Percentiles rank a stretch among this genome's conserved stretches.
phyloP scores from a whole-genome alignment of 768 basidiomycete species.

The Clathrus columnatus region DNA sequence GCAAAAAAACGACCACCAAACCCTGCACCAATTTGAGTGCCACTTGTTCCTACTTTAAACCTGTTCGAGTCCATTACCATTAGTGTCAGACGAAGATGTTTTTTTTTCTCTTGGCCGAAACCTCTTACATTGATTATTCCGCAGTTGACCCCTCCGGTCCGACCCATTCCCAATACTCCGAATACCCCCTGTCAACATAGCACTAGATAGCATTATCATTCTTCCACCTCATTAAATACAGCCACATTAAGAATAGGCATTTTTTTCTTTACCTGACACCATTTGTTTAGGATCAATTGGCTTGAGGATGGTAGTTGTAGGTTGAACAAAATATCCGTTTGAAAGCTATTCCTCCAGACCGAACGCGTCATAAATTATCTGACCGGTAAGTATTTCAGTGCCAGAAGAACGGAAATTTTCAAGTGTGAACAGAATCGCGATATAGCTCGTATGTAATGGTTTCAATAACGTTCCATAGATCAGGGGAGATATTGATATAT shows the following conservation, averaged over 20 bases:
- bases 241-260: constrained; percentile 86
- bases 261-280: constrained; percentile 75
- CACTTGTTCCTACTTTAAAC: constrained; percentile 61
- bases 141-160: constrained; percentile 78
- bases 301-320: constrained; percentile 70
- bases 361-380: constrained; percentile 35
- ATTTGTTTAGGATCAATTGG: constrained; percentile 41
- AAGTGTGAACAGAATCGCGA: constrained; percentile 56
- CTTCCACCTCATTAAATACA: constrained; percentile 76
- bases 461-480: constrained; percentile 66
- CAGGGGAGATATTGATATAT: constrained; percentile 60
- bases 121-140: constrained; percentile 83
- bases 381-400: constrained; percentile 74
- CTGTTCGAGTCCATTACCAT: constrained; percentile 22
- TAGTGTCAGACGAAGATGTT: constrained; percentile 3
- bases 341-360: constrained; percentile 31
- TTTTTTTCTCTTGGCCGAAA: no score
- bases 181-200: constrained; percentile 82
- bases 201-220: constrained; percentile 90
- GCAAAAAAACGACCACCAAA: constrained; percentile 70
- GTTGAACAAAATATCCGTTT: constrained; percentile 82
- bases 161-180: constrained; percentile 84
- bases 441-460: constrained; percentile 75
- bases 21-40: constrained; percentile 73
- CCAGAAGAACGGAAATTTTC: constrained; percentile 50